A percentile compares a stretch with the other conserved stretches of the same genome.
phyloP scores from a whole-genome alignment of 2,329 filamentous ascomycete genomes.

The Drechslera avenae region DNA sequence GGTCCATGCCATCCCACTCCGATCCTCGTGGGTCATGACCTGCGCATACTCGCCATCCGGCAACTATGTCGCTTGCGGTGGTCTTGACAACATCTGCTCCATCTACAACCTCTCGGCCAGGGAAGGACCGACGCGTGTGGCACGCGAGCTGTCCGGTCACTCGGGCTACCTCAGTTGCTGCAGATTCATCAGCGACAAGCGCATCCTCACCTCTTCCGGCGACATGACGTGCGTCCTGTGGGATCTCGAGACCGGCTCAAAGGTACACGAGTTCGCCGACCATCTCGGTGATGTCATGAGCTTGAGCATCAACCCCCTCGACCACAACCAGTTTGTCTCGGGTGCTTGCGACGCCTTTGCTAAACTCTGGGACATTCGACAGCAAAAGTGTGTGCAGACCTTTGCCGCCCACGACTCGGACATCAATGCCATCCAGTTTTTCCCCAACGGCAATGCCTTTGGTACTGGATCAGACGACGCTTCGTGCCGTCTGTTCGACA shows the following conservation, averaged over 20 bases:
- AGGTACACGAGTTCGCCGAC: conserved; percentile 97
- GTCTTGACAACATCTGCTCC: conserved; percentile 98
- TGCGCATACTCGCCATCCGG: conserved; percentile 98
- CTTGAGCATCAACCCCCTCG: conserved; percentile 98
- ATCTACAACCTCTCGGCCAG: conserved; percentile 98
- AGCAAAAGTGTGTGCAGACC: conserved; percentile 97
- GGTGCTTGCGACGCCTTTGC: conserved; percentile 98
- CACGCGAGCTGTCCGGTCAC: conserved; percentile 93
- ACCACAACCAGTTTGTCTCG: conserved; percentile 99
- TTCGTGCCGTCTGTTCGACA: conserved; percentile 96
- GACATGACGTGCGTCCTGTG: conserved; percentile 99
- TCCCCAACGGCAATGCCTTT: conserved; percentile 98
- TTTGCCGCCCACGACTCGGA: conserved; percentile 98
- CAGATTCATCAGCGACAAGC: conserved; percentile 97
- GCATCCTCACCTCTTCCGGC: conserved; percentile 95
- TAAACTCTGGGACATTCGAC: conserved; percentile 98
- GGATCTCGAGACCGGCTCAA: conserved; percentile 98
- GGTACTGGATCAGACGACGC: conserved; percentile 98
- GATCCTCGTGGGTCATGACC: conserved; percentile 99
- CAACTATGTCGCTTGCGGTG: conserved; percentile 98
- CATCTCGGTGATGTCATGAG: conserved; percentile 99
- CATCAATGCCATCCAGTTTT: conserved; percentile 99
- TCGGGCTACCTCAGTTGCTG: conserved; percentile 98
- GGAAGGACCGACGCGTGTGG: conserved; percentile 95
- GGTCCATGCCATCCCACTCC: conserved; percentile 95